These are phyloP conservation scores for Sugiyamaella novakii DNA, from an alignment of 1,139 yeast genomes.

Conservation along the genomic window DNA sequence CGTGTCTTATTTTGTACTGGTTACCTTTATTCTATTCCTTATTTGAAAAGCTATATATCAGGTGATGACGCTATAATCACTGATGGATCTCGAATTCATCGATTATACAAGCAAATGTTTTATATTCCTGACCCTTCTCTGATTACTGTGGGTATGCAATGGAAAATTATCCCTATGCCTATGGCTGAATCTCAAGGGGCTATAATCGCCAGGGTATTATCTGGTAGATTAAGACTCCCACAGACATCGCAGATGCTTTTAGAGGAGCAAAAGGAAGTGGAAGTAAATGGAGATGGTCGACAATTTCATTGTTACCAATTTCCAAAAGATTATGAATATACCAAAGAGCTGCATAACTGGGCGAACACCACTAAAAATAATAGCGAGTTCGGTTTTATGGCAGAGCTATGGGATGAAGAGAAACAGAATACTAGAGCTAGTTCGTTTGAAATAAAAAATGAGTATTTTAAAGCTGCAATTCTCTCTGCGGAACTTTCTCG, in stretches of 20 bases:
- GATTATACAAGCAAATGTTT: conserved; percentile 56
- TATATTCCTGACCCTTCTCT: conserved; percentile 58
- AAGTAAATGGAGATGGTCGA: conserved; percentile 46
- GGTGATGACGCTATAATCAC: conserved; percentile 43
- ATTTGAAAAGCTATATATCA: conserved; percentile 33
- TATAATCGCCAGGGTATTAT: conserved; percentile 57
- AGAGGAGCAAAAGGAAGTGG: conserved; percentile 46
- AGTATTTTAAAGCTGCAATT: conserved; percentile 8
- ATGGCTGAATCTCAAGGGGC: conserved; percentile 61
- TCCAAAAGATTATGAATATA: conserved; percentile 55
- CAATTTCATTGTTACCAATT: conserved; percentile 50
- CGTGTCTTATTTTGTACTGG: conserved; percentile 67
- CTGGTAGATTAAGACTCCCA: conserved; percentile 52
- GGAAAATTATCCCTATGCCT: conserved; percentile 60
- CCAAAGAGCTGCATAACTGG: conserved; percentile 47
- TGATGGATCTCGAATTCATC: conserved; percentile 51
- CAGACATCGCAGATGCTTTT: conserved; percentile 45
- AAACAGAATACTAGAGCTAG: conserved; percentile 28
- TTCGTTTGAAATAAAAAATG: conserved; percentile 18
- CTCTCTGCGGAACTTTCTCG: not conserved
- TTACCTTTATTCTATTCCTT: conserved; percentile 54
- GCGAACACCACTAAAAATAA: conserved; percentile 39
- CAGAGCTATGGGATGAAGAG: conserved; percentile 34
- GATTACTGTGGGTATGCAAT: conserved; percentile 55
- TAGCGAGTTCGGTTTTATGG: conserved; percentile 32